Conservation (phyloP, 1,284 basidiomycete genomes). For the Hemileia vastatrix region DNA sequence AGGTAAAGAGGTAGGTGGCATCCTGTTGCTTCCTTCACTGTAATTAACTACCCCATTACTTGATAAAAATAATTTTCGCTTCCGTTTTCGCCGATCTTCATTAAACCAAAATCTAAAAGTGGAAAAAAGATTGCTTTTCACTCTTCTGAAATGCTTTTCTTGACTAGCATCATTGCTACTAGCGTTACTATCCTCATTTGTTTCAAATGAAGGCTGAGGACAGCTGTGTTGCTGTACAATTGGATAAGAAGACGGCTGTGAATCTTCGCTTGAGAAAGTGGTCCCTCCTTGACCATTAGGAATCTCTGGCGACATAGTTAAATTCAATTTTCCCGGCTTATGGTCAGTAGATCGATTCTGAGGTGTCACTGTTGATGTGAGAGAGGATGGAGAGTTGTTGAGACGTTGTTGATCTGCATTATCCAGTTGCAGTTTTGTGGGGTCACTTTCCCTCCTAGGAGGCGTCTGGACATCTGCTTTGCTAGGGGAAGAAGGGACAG, state of each 20-base stretch:
- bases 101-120: slow-evolving; percentile 49
- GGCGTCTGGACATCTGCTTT: background rate
- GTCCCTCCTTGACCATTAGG: too few relatives aligned
- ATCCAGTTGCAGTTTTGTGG: too few relatives aligned
- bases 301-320: too few relatives aligned
- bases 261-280: background rate
- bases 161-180: background rate
- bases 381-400: slow-evolving; percentile 1
- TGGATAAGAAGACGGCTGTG: too few relatives aligned
- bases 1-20: too few relatives aligned
- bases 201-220: too few relatives aligned
- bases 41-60: too few relatives aligned
- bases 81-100: slow-evolving; percentile 47
- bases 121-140: slow-evolving; percentile 46
- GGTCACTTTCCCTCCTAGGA: background rate
- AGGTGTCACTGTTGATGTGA: background rate
- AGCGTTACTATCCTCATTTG: background rate
- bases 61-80: slow-evolving; percentile 34
- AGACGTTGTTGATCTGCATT: background rate
- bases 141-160: slow-evolving; percentile 26
- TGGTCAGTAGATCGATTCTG: background rate
- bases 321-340: background rate
- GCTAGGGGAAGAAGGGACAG: slow-evolving; percentile 8
- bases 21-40: too few relatives aligned
- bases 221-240: too few relatives aligned